phyloP scores from a whole-genome alignment of 129 eudicot genomes.

The Silybum marianum region DNA sequence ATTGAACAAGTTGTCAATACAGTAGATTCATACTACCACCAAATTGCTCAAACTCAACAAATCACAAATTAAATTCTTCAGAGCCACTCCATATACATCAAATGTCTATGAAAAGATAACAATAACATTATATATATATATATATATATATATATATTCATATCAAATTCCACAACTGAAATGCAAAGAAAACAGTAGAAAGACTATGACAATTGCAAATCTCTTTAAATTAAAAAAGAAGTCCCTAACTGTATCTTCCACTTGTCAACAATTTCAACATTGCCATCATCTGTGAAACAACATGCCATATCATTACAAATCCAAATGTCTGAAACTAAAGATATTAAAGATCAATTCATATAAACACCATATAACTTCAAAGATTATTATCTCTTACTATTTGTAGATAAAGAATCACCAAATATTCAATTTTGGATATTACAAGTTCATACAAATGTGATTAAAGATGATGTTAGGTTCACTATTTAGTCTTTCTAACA shows the following conservation, averaged over 20 bases:
- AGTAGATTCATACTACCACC: too few species aligned
- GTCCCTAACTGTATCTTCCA: not conserved
- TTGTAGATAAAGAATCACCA: not conserved
- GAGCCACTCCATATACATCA: not conserved
- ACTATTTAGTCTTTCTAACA: not conserved
- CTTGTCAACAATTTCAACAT: slow-evolving; percentile 4
- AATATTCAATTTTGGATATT: too few species aligned
- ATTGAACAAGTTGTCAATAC: too few species aligned
- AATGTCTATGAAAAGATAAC: not conserved
- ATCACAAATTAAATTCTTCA: too few species aligned
- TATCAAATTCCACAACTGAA: not conserved
- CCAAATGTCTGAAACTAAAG: not conserved
- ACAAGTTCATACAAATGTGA: too few species aligned
- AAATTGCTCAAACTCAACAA: too few species aligned
- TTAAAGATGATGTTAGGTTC: too few species aligned
- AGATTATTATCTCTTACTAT: not conserved
- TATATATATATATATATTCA: too few species aligned
- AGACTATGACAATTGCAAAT: not conserved
- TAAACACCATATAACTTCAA: not conserved
- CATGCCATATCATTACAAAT: slow-evolving; percentile 5
- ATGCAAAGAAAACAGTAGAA: not conserved
- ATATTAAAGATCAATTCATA: not conserved
- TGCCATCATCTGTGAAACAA: slow-evolving; percentile 15
- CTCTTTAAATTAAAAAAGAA: slow-evolving; percentile 24
- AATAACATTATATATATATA: too few species aligned